A percentile compares a stretch with the other conserved stretches of the same genome.
These are phyloP conservation scores for Sphagnum fallax DNA, from an alignment of 228 moss, liverwort and hornwort genomes.

Conservation along the genomic window DNA sequence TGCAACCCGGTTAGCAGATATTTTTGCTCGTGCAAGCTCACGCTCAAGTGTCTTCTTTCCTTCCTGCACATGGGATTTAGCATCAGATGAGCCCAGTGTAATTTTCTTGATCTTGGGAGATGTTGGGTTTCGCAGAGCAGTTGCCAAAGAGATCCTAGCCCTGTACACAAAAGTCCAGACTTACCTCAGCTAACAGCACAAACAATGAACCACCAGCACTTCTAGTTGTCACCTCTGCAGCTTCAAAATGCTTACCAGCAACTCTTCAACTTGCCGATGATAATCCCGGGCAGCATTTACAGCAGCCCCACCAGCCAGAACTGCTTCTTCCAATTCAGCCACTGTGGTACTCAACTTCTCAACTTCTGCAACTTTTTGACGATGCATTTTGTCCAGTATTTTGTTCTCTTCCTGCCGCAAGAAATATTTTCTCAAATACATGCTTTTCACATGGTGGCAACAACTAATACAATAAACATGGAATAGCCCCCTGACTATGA, in stretches of 20 bases:
- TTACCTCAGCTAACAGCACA: too few species aligned
- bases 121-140: too few species aligned
- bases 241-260: constrained; percentile 41
- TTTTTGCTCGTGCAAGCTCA: constrained; percentile 85
- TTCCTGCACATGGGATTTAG: constrained; percentile 40
- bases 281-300: constrained; percentile 67
- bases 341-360: constrained; percentile 57
- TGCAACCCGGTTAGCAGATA: constrained; percentile 95
- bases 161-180: too few species aligned
- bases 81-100: background rate
- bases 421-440: constrained; percentile 12
- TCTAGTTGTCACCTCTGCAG: constrained; percentile 7
- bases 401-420: constrained; percentile 62
- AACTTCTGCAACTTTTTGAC: constrained; percentile 63
- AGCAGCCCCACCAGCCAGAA: constrained; percentile 64
- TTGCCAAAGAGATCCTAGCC: too few species aligned
- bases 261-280: constrained; percentile 58
- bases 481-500: too few species aligned
- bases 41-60: constrained; percentile 92
- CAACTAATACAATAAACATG: background rate
- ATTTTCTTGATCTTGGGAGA: too few species aligned
- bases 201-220: too few species aligned
- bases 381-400: constrained; percentile 64
- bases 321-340: constrained; percentile 55
- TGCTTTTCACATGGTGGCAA: background rate